Evolutionary conservation across 345 rosid species (phyloP), one percentile per base, ranked within the genome.

Genomic region (Dipteronia dyeriana): DNA sequence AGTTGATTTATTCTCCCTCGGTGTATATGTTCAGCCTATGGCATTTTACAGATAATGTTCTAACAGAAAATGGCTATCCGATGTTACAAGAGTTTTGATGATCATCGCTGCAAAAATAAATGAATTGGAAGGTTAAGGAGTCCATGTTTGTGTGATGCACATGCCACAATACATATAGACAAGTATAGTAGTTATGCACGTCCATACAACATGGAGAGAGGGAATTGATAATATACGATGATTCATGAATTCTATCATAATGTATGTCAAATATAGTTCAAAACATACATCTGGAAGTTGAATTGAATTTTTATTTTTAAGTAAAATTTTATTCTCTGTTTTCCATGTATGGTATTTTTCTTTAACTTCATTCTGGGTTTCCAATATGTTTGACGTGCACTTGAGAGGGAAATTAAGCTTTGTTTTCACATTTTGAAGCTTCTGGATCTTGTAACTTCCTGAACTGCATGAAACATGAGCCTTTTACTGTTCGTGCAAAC

Each of bases 401-500:
- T 66, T 17, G 2, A 62, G 41, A n/a, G 43, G 69, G 23, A 74
- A 23, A 19, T 12, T 2, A 9, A 25, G 29, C 65, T 49, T 54
- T n/a, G 13, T 26, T 73, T 49, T 22, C 23, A 20, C 9, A 10
- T 16, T 68, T 62, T 19, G 16, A 71, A 61, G 56, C 20, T 45
- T 43, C 11, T 61, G 56, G 72, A 54, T 59, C 45, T 65, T 60
- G 38, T 66, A 49, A 17, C 41, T 47, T 47, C 38, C 4, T 43
- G 43, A 61, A 47, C 20, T 25, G 59, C 59, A 14, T 57, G 5
- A 74, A 38, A 60, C 3, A 8, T 45, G 17, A 62, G 68, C 60
- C 11, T 74, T 72, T 51, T 76, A 17, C 39, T 31, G 6, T 39
- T 25, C 4, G 5, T 65, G 51, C 77, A 25, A 63, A 79, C 75